These are phyloP conservation scores for Cladosporium oxysporum DNA, from an alignment of 2,329 filamentous ascomycete genomes.

Conservation along the genomic window DNA sequence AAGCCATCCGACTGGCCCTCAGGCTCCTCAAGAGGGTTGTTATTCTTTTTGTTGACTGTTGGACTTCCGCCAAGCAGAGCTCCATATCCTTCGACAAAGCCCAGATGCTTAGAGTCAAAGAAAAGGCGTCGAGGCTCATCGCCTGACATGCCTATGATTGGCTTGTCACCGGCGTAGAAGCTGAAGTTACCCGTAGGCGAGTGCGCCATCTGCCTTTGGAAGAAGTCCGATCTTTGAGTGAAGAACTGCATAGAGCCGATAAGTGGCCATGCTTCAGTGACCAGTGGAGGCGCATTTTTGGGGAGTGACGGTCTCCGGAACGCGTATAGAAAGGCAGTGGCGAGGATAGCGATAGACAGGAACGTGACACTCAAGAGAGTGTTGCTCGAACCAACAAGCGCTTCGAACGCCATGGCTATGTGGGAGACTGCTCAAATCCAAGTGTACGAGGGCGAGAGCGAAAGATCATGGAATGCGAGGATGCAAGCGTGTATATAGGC, in stretches of 20 bases:
- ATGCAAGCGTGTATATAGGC: background rate
- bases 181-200: slow-evolving; percentile 49
- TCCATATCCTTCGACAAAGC: slow-evolving; percentile 47
- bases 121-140: slow-evolving; percentile 46
- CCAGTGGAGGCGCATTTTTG: slow-evolving; percentile 29
- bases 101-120: slow-evolving; percentile 49
- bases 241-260: slow-evolving; percentile 51
- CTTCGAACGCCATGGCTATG: background rate
- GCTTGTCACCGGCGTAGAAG: slow-evolving; percentile 51
- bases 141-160: slow-evolving; percentile 50
- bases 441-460: background rate
- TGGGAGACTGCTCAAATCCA: background rate
- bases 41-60: slow-evolving; percentile 33
- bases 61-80: slow-evolving; percentile 32
- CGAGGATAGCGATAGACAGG: slow-evolving; percentile 20
- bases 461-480: background rate
- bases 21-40: slow-evolving; percentile 14
- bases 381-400: background rate
- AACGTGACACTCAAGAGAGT: background rate
- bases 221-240: slow-evolving; percentile 50
- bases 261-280: slow-evolving; percentile 41
- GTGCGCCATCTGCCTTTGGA: slow-evolving; percentile 35
- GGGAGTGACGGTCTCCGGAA: slow-evolving; percentile 28
- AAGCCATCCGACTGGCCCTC: slow-evolving; percentile 25
- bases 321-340: slow-evolving; percentile 26